Percentiles rank a stretch among this genome's conserved stretches.
Evolutionary conservation across 176 grass and related monocot species (phyloP).

Genomic region (Avena eriantha): DNA sequence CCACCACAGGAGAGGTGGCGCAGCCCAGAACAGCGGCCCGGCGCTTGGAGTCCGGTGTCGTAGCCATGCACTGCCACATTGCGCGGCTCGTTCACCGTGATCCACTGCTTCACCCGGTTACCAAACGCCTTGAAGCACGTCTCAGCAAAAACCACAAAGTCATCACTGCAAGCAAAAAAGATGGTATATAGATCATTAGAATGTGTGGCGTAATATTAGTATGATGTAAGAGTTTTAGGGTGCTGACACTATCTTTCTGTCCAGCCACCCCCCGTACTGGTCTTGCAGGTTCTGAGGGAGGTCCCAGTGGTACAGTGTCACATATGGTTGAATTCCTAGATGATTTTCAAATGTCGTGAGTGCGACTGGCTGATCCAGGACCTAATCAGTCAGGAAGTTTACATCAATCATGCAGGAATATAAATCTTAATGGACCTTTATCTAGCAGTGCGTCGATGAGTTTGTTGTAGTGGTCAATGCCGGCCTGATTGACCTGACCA

Average conservation of each 20-base stretch:
- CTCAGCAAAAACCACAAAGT: slow-evolving; percentile 67
- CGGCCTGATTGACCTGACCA: slow-evolving; percentile 72
- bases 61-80: slow-evolving; percentile 86
- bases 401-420: not conserved
- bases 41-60: slow-evolving; percentile 79
- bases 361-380: not conserved
- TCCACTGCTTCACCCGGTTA: slow-evolving; percentile 84
- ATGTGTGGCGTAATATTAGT: not conserved
- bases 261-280: slow-evolving; percentile 72
- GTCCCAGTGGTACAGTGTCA: slow-evolving; percentile 67
- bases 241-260: slow-evolving; percentile 77
- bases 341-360: slow-evolving; percentile 21
- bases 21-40: slow-evolving; percentile 77
- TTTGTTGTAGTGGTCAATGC: slow-evolving; percentile 94
- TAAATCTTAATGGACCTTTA: slow-evolving; percentile 49
- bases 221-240: not conserved
- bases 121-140: slow-evolving; percentile 88
- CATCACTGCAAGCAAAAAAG: slow-evolving; percentile 36
- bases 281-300: slow-evolving; percentile 55
- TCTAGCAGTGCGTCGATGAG: slow-evolving; percentile 74
- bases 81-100: slow-evolving; percentile 91
- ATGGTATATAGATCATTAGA: not conserved
- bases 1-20: slow-evolving; percentile 66
- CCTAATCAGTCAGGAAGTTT: too few relatives aligned
- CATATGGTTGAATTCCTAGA: slow-evolving; percentile 81